Conservation (phyloP, 2,329 filamentous ascomycete species). For the Neoascochyta sp. region DNA sequence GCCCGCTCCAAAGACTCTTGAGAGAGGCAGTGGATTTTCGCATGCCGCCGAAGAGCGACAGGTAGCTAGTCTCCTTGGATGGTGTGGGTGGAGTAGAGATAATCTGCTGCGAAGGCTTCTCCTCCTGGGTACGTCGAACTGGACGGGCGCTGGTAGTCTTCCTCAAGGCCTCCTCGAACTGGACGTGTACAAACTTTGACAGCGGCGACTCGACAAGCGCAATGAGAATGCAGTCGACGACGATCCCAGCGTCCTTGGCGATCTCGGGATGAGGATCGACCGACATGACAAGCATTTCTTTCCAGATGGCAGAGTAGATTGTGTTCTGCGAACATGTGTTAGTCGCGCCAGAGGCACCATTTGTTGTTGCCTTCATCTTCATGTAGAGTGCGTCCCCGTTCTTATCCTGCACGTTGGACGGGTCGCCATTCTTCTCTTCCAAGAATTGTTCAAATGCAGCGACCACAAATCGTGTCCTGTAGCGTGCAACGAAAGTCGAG, state of each 20-base stretch:
- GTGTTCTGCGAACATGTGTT: conserved; percentile 67
- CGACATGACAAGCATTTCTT: conserved; percentile 82
- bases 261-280: conserved; percentile 95
- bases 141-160: conserved; percentile 43
- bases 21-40: conserved; percentile 61
- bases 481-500: conserved; percentile 84
- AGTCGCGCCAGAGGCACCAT: conserved; percentile 7
- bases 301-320: conserved; percentile 91
- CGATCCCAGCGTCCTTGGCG: conserved; percentile 75
- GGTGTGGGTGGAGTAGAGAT: conserved; percentile 46
- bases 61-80: conserved; percentile 57
- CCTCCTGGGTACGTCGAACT: conserved; percentile 35
- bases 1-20: conserved; percentile 55
- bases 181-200: conserved; percentile 62
- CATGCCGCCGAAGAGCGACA: conserved; percentile 53
- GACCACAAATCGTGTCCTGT: conserved; percentile 88
- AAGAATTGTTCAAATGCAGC: conserved; percentile 85
- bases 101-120: conserved; percentile 41
- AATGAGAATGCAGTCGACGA: conserved; percentile 81
- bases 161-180: conserved; percentile 68
- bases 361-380: conserved; percentile 21
- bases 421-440: conserved; percentile 60
- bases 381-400: conserved; percentile 29
- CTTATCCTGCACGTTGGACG: conserved; percentile 19
- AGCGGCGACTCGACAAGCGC: conserved; percentile 74